Evolutionary conservation across 257 asterid genomes (phyloP), one percentile per base, ranked within the genome.

Genomic region (Primulina eburnea): DNA sequence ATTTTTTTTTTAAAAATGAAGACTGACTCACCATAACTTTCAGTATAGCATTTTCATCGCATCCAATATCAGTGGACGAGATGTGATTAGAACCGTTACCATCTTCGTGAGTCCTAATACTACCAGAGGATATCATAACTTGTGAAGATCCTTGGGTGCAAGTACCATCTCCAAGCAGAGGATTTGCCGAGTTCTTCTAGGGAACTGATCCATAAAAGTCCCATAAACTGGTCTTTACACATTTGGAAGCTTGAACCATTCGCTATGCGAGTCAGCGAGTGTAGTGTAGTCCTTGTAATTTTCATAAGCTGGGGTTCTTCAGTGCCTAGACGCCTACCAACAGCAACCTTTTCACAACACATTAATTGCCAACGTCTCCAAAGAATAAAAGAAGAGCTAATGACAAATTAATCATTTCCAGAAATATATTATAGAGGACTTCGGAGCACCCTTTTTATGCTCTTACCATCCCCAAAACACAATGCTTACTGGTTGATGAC

Each of bases 291-390:
- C 84, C 88, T 89, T 60, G 91, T 72, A 73, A 94, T 89, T 86
- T 87, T 94, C 95, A 94, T 91, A 53, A 94, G 97, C 79, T 87
- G 89, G 73, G 99, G 99, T 80, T 94, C 98, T 75, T 91, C 95
- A 17, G 91, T 88, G 32, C 96, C 96, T 43, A 94, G 79, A 78
- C 83, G 88, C 81, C 87, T 77, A 69, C 97, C 97, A 79, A 92
- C 80, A 70, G 98, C 97, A 77, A 91, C 95, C 99, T 94, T 74
- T 32, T 69, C 67, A 82, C 76, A 71, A 75, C 29, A 77, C 65
- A 65, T 75, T 34, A 71, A 14, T 43, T 40, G 50, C 50, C 50
- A 43, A 55, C 52, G 66, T 56, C 20, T 35, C 65, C 40, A 37
- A 53, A 47, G 12, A 59, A 8, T 67, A 20, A 38, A 35, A 24